phyloP scores from a whole-genome alignment of 2,329 filamentous ascomycete species.

The Thielaviopsis cerberus region DNA sequence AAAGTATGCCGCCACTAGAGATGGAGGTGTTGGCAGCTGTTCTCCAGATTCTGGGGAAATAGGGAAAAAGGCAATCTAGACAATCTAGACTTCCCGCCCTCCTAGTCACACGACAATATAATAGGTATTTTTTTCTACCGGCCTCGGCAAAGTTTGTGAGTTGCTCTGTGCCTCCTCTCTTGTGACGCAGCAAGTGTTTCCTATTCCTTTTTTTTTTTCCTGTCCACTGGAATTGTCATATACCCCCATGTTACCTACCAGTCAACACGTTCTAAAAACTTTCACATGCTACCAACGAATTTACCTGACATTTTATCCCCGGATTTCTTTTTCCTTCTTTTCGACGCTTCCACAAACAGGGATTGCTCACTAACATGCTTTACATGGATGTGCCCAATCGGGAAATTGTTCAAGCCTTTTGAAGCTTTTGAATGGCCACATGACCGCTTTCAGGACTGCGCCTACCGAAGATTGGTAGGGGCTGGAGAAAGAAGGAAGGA shows the following conservation, averaged over 20 bases:
- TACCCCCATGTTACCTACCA: too few species aligned
- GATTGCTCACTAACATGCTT: background rate
- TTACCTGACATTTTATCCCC: background rate
- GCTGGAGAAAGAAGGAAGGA: background rate
- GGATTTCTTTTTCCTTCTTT: background rate
- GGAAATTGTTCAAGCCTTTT: background rate
- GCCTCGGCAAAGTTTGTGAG: background rate
- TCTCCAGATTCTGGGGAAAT: background rate
- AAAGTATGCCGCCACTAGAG: background rate
- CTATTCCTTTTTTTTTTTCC: too few species aligned
- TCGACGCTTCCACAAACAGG: background rate
- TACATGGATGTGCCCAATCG: background rate
- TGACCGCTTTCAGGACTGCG: conserved; percentile 8
- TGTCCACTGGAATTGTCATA: too few species aligned
- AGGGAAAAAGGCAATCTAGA: background rate
- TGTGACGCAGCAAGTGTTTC: background rate
- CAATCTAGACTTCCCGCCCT: background rate
- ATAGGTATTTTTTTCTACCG: background rate
- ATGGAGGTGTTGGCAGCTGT: background rate
- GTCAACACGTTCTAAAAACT: too few species aligned
- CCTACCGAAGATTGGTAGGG: background rate
- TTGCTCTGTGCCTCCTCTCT: background rate
- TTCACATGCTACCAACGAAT: background rate
- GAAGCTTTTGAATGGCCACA: conserved; percentile 2
- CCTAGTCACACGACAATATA: background rate